A percentile compares a stretch with the other conserved stretches of the same genome.
phyloP scores from a whole-genome alignment of 345 rosid species.

The Boechera retrofracta region DNA sequence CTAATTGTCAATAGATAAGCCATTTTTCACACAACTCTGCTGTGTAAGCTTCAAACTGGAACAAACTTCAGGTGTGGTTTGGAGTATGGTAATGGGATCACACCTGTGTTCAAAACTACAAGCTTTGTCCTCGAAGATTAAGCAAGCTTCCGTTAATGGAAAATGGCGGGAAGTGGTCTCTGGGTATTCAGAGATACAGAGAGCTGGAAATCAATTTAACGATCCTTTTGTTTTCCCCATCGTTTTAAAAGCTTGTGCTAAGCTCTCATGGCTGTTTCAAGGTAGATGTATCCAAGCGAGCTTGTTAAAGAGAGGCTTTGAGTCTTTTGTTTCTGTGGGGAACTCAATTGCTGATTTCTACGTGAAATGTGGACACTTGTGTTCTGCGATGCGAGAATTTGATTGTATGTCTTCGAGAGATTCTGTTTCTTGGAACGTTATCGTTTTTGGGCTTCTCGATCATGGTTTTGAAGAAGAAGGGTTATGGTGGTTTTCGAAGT shows the following conservation, averaged over 20 bases:
- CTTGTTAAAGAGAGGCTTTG: slow-evolving; percentile 62
- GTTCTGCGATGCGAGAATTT: slow-evolving; percentile 54
- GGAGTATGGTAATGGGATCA: slow-evolving; percentile 24
- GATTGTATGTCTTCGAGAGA: slow-evolving; percentile 50
- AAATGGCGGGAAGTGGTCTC: slow-evolving; percentile 62
- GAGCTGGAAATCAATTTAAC: slow-evolving; percentile 44
- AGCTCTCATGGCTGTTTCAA: slow-evolving; percentile 44
- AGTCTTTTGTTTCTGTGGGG: slow-evolving; percentile 54
- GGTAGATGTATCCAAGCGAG: slow-evolving; percentile 59
- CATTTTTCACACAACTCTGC: not conserved
- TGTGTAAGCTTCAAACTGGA: slow-evolving; percentile 24
- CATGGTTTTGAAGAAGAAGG: slow-evolving; percentile 54
- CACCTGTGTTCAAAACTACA: slow-evolving; percentile 46
- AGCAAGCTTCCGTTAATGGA: slow-evolving; percentile 52
- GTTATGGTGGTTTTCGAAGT: slow-evolving; percentile 56
- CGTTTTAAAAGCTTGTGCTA: slow-evolving; percentile 64
- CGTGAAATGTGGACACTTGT: slow-evolving; percentile 55
- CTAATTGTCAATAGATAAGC: not conserved
- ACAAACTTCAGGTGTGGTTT: not conserved
- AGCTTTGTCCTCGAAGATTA: slow-evolving; percentile 48
- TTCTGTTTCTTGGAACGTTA: slow-evolving; percentile 76
- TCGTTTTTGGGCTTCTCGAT: slow-evolving; percentile 57
- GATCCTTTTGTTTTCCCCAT: slow-evolving; percentile 59
- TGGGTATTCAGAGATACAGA: slow-evolving; percentile 51
- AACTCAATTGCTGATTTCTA: slow-evolving; percentile 72